phyloP scores from a whole-genome alignment of 768 basidiomycete species.

The Lactifluus rugatus region DNA sequence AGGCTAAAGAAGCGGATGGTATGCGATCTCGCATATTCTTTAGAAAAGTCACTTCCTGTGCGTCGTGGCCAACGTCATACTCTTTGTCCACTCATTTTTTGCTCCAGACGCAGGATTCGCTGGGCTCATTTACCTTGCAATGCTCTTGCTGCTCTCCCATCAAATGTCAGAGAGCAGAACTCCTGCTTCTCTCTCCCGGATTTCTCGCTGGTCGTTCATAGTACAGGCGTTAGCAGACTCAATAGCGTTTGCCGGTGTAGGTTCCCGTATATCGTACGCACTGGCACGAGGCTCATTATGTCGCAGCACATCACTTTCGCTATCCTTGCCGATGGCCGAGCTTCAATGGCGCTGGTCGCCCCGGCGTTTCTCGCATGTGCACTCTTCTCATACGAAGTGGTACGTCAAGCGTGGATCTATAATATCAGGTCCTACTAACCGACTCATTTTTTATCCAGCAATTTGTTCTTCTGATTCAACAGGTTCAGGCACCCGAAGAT shows the following conservation, averaged over 20 bases:
- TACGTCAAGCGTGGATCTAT: conserved; percentile 28
- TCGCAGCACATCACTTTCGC: conserved; percentile 73
- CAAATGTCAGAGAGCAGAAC: conserved; percentile 71
- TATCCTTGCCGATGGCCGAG: conserved; percentile 70
- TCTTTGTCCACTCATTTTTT: not conserved
- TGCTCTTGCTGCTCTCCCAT: conserved; percentile 60
- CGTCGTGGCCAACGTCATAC: not conserved
- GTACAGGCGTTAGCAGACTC: conserved; percentile 72
- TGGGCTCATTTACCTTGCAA: conserved; percentile 50
- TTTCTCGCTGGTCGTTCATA: conserved; percentile 79
- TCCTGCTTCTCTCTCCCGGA: conserved; percentile 64
- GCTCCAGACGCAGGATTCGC: conserved; percentile 62
- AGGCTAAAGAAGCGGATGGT: conserved; percentile 56
- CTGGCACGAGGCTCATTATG: not conserved
- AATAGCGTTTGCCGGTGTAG: conserved; percentile 67
- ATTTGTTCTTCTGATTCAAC: conserved; percentile 71
- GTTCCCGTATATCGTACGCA: conserved; percentile 4
- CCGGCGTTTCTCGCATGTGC: conserved; percentile 79
- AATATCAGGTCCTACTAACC: not conserved
- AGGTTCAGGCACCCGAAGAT: conserved; percentile 76
- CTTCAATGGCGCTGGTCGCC: conserved; percentile 71
- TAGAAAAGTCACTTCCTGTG: conserved; percentile 38
- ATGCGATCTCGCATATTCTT: conserved; percentile 37
- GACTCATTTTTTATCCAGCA: conserved; percentile 42
- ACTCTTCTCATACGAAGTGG: conserved; percentile 75